phyloP scores from a whole-genome alignment of 73 alveolate genomes.

The Paraurostyla sp. region DNA sequence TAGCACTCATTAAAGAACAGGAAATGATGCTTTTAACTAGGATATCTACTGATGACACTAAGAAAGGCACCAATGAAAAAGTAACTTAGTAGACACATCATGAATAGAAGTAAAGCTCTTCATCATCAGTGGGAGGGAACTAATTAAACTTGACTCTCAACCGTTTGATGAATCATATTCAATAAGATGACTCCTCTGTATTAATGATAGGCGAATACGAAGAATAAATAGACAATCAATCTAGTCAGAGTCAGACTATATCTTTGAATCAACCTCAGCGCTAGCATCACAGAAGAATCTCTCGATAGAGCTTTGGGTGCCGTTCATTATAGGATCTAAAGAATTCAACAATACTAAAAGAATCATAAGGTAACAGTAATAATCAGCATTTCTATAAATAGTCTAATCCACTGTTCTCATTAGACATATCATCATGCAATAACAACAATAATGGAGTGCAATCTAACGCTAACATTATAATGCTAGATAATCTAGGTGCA shows the following conservation, averaged over 20 bases:
- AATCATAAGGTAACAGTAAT: neutral
- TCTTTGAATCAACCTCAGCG: neutral
- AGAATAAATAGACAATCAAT: no score
- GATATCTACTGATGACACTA: neutral
- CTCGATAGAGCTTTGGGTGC: constrained; percentile 23
- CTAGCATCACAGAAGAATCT: constrained; percentile 10
- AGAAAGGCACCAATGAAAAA: neutral
- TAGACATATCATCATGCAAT: no score
- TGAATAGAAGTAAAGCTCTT: no score
- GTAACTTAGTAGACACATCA: no score
- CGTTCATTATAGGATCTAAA: neutral
- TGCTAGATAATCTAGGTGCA: no score
- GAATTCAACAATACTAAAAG: neutral
- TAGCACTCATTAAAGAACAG: neutral
- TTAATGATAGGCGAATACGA: neutral
- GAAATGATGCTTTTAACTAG: constrained; percentile 5
- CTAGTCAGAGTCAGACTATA: no score
- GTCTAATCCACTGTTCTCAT: no score
- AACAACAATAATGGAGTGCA: no score
- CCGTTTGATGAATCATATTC: neutral
- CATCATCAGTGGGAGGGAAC: no score
- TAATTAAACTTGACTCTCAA: no score
- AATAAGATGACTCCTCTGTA: neutral
- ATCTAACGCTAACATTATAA: no score
- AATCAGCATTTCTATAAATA: no score